Base-by-base conservation (phyloP, 495 filamentous ascomycete species). In the Neurospora cerealis region DNA sequence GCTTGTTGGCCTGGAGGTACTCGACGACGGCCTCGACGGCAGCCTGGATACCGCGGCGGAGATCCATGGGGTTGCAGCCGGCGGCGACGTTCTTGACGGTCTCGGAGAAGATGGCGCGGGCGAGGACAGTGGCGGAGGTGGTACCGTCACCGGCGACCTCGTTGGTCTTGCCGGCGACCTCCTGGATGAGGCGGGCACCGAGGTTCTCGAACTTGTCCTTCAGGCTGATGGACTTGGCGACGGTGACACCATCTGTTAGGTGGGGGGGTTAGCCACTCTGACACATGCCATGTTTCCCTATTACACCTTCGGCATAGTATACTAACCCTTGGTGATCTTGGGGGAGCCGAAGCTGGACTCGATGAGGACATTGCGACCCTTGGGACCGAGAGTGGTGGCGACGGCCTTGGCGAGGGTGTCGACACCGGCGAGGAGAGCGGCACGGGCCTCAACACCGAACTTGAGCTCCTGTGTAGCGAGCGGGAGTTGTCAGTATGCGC, bases 141-240 rank as follows among this genome's bases (percentile, higher is more conserved):
- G 96, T 99, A 84, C 96, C 96, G 81, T 99, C 96, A 91, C 96
- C 96, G 74, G 96, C 96, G 78, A 94, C 89, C 86, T 99, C 96
- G 87, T 99, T 99, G 76, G 96, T 99, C 90, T 99, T 99, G 79
- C 93, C 96, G 78, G 96, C 96, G 74, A 99, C 96, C 83, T 98
- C 96, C 87, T 98, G 95, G 77, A 99, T 89, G 73, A 99, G 89
- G 79, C 93, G 92, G 76, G 96, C 96, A 84, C 96, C 96, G 77
- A 99, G 92, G 87, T 99, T 98, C 87, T 99, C 96, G 85, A 97
- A 99, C 84, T 99, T 99, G 87, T 99, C 96, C 88, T 99, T 90
- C 69, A 99, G 89, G 75, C 89, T 90, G 78, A 99, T 93, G 72
- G 95, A 95, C 85, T 90, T 92, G 77, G 94, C 94, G 79, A 97